These are phyloP conservation scores for Acacia crassicarpa DNA, from an alignment of 306 rosid species.

Conservation along the genomic window DNA sequence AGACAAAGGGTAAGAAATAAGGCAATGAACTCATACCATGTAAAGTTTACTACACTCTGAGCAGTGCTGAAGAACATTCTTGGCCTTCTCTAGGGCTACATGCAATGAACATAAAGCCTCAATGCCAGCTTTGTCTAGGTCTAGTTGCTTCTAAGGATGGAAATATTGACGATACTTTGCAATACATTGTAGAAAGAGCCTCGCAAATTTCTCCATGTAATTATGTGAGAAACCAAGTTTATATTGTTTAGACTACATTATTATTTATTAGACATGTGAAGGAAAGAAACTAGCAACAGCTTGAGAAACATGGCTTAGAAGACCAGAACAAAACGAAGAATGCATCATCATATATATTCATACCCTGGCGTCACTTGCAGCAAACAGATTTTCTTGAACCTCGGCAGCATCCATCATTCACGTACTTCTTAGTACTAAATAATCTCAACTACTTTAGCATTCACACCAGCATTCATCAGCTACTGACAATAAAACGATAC, in stretches of 20 bases:
- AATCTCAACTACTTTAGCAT: conserved; percentile 50
- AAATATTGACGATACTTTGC: conserved; percentile 64
- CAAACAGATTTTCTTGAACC: conserved; percentile 77
- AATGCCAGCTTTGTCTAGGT: conserved; percentile 83
- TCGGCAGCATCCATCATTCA: conserved; percentile 63
- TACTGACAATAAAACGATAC: too few species aligned
- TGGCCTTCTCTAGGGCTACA: conserved; percentile 77
- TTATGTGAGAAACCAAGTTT: conserved; percentile 39
- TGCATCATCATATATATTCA: conserved; percentile 21
- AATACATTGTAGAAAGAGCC: conserved; percentile 64
- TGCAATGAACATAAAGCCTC: conserved; percentile 86
- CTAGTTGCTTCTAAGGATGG: conserved; percentile 87
- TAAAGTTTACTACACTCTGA: conserved; percentile 85
- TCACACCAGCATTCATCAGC: too few species aligned
- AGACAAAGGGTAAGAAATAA: neutral
- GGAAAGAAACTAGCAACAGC: neutral
- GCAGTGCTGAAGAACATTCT: conserved; percentile 80
- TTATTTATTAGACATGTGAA: neutral
- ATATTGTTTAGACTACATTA: neutral
- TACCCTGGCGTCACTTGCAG: conserved; percentile 84
- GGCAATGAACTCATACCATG: conserved; percentile 52
- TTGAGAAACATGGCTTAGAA: conserved; percentile 10
- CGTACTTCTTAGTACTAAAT: too few species aligned
- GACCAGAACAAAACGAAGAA: neutral
- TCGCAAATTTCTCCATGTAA: conserved; percentile 86